A percentile compares a stretch with the other conserved stretches of the same genome.
Evolutionary conservation across 176 grass and related monocot species (phyloP).

Genomic region (Musa itinerans): DNA sequence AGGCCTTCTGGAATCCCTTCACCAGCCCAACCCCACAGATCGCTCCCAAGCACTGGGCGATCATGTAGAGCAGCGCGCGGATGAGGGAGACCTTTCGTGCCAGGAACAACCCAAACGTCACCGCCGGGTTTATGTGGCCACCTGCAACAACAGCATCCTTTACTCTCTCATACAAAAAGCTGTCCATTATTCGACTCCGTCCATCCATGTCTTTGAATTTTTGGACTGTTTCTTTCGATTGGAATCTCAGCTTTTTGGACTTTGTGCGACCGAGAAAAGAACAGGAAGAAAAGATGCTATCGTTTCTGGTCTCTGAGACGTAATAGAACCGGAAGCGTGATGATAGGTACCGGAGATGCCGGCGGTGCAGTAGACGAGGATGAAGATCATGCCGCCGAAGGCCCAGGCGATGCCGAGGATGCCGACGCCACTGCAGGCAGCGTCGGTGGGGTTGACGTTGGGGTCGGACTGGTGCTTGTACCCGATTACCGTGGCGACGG

Average conservation of each 20-base stretch:
- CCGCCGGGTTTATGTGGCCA: conserved; percentile 89
- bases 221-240: too few species aligned
- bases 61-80: conserved; percentile 75
- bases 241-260: too few species aligned
- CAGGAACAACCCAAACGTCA: conserved; percentile 85
- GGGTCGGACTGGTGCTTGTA: conserved; percentile 57
- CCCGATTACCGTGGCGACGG: conserved; percentile 75
- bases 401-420: conserved; percentile 94
- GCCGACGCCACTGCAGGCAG: conserved; percentile 73
- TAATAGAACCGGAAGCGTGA: too few species aligned
- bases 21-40: conserved; percentile 90
- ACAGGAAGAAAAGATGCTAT: too few species aligned
- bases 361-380: conserved; percentile 99
- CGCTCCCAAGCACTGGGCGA: conserved; percentile 80
- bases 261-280: too few species aligned
- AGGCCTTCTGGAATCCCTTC: conserved; percentile 72
- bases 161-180: too few species aligned
- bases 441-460: conserved; percentile 22
- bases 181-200: too few species aligned
- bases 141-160: conserved; percentile 16
- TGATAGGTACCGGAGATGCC: conserved; percentile 48
- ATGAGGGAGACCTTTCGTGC: conserved; percentile 81
- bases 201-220: too few species aligned
- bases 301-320: too few species aligned
- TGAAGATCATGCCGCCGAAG: conserved; percentile 98